These are phyloP conservation scores for Lichtheimia ornata DNA, from an alignment of 371 early-diverging fungal species.

Conservation along the genomic window DNA sequence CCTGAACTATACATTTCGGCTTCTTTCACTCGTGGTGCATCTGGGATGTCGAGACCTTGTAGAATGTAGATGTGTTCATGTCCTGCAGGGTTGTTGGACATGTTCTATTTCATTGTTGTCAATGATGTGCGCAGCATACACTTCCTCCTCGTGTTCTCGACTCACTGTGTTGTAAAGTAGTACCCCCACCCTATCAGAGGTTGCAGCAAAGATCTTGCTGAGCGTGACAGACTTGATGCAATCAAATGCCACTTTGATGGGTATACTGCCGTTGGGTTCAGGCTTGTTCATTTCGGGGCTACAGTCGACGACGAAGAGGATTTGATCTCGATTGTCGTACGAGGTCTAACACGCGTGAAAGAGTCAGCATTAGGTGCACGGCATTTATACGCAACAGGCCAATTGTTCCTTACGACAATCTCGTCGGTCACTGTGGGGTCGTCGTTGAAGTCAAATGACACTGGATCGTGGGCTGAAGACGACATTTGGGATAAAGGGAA, in stretches of 20 bases:
- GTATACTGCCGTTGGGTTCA: slow-evolving; percentile 43
- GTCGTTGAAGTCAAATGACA: neutral
- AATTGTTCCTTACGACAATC: neutral
- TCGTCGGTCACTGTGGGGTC: slow-evolving; percentile 7
- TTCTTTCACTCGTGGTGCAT: slow-evolving; percentile 61
- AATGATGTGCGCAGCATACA: neutral
- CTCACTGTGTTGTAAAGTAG: slow-evolving; percentile 68
- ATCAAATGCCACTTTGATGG: slow-evolving; percentile 50
- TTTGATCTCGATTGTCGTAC: slow-evolving; percentile 47
- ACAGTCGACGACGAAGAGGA: slow-evolving; percentile 71
- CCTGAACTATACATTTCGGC: slow-evolving; percentile 57
- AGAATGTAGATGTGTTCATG: slow-evolving; percentile 63
- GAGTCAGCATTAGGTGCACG: neutral
- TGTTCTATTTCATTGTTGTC: slow-evolving; percentile 18
- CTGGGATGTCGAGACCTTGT: slow-evolving; percentile 64
- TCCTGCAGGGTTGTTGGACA: slow-evolving; percentile 44
- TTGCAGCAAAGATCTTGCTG: slow-evolving; percentile 58
- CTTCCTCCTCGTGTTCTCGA: neutral
- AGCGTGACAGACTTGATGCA: slow-evolving; percentile 50
- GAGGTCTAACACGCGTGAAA: neutral
- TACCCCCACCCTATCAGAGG: slow-evolving; percentile 63
- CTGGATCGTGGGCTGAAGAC: too few species aligned
- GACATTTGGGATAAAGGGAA: neutral
- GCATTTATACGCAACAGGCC: neutral
- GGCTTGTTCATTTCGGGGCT: slow-evolving; percentile 55